Percentiles rank a stretch among this genome's conserved stretches.
Evolutionary conservation across 2,329 filamentous ascomycete genomes (phyloP).

Genomic region (Trichoderma harzianum): DNA sequence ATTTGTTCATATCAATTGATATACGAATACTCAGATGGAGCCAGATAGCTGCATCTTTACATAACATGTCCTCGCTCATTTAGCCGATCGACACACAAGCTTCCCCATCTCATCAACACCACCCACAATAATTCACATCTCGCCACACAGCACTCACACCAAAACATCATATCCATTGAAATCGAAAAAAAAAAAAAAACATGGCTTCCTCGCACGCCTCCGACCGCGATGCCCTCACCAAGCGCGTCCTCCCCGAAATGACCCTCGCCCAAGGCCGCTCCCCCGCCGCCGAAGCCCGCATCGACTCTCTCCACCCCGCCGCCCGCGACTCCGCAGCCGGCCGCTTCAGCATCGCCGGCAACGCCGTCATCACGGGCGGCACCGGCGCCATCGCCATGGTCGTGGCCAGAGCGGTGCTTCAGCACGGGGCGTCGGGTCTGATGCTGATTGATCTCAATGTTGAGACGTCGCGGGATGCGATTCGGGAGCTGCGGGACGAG

Average conservation of each 20-base stretch:
- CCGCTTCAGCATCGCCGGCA: conserved; percentile 33
- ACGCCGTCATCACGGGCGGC: conserved; percentile 49
- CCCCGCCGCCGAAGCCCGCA: background rate
- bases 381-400: conserved; percentile 34
- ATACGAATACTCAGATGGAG: background rate
- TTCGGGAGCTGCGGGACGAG: conserved; percentile 19
- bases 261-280: conserved; percentile 22
- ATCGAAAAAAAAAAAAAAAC: background rate
- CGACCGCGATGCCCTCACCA: conserved; percentile 24
- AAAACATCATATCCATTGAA: background rate
- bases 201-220: conserved; percentile 7
- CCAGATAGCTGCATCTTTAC: background rate
- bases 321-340: conserved; percentile 19
- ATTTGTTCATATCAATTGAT: background rate
- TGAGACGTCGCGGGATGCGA: conserved; percentile 33
- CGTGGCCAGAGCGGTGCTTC: conserved; percentile 61
- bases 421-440: conserved; percentile 61
- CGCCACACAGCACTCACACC: background rate
- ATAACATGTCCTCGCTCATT: background rate
- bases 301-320: conserved; percentile 7
- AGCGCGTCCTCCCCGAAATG: conserved; percentile 29
- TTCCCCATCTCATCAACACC: background rate
- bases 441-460: conserved; percentile 58
- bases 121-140: background rate
- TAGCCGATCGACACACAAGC: background rate